Evolutionary conservation across 805 yeast species (phyloP).

Genomic region (Yamadazyma philogaea): DNA sequence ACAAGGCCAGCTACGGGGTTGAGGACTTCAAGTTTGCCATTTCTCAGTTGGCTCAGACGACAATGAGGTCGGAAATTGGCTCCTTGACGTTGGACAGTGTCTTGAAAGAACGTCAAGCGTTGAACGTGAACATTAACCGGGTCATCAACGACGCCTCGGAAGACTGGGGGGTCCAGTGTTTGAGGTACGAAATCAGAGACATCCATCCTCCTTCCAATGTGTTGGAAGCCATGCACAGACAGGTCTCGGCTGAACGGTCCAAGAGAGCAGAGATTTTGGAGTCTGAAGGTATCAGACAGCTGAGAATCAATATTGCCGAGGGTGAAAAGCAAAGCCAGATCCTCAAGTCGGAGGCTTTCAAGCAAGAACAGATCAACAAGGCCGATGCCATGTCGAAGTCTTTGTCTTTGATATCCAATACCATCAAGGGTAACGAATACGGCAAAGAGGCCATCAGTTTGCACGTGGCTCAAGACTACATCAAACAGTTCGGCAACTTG

Average conservation of each 20-base stretch:
- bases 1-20: constrained; percentile 83
- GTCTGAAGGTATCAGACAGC: constrained; percentile 78
- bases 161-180: constrained; percentile 78
- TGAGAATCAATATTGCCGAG: constrained; percentile 79
- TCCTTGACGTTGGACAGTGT: constrained; percentile 77
- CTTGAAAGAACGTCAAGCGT: constrained; percentile 67
- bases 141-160: constrained; percentile 84
- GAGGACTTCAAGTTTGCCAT: constrained; percentile 86
- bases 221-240: constrained; percentile 87
- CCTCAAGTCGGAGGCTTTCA: constrained; percentile 70
- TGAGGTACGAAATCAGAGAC: constrained; percentile 83
- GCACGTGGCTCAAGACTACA: constrained; percentile 80
- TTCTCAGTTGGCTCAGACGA: constrained; percentile 82
- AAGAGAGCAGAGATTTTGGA: constrained; percentile 86
- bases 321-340: constrained; percentile 72
- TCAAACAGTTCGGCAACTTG: constrained; percentile 74
- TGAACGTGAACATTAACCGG: constrained; percentile 70
- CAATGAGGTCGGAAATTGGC: constrained; percentile 88
- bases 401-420: constrained; percentile 58
- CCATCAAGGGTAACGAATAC: constrained; percentile 65
- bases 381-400: constrained; percentile 77
- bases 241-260: constrained; percentile 81
- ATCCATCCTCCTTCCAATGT: constrained; percentile 85
- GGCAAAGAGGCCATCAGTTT: constrained; percentile 74
- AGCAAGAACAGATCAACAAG: constrained; percentile 59